These are phyloP conservation scores for Penicillium paradoxum DNA, from an alignment of 495 filamentous ascomycete genomes.

Conservation along the genomic window DNA sequence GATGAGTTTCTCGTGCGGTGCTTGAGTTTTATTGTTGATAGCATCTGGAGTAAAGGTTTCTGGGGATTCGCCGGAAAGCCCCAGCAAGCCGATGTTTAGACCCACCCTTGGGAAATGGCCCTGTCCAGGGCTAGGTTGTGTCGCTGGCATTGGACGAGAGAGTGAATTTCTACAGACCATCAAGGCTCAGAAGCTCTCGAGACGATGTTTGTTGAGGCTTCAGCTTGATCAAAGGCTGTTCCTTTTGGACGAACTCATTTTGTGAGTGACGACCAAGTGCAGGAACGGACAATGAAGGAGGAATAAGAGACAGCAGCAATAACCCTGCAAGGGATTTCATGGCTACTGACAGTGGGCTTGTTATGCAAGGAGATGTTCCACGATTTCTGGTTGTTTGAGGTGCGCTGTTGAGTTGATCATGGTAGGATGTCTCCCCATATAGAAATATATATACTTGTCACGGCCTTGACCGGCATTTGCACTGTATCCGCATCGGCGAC, in stretches of 20 bases:
- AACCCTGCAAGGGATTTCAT: neutral
- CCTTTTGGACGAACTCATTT: neutral
- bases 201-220: neutral
- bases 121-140: slow-evolving; percentile 1
- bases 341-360: neutral
- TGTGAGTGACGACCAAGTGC: neutral
- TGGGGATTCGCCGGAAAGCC: neutral
- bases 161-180: slow-evolving; percentile 6
- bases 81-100: neutral
- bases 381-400: neutral
- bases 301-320: neutral
- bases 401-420: neutral
- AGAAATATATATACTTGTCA: neutral
- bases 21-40: neutral
- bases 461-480: neutral
- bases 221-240: slow-evolving; percentile 5
- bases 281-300: neutral
- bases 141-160: neutral
- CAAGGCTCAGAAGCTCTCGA: slow-evolving; percentile 1
- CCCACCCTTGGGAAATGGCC: slow-evolving; percentile 2
- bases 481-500: neutral
- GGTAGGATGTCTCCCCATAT: neutral
- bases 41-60: neutral
- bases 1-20: neutral
- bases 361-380: neutral